Evolutionary conservation across 768 basidiomycete species (phyloP), one percentile per base, ranked within the genome.

Genomic region (Russula ochroleuca): DNA sequence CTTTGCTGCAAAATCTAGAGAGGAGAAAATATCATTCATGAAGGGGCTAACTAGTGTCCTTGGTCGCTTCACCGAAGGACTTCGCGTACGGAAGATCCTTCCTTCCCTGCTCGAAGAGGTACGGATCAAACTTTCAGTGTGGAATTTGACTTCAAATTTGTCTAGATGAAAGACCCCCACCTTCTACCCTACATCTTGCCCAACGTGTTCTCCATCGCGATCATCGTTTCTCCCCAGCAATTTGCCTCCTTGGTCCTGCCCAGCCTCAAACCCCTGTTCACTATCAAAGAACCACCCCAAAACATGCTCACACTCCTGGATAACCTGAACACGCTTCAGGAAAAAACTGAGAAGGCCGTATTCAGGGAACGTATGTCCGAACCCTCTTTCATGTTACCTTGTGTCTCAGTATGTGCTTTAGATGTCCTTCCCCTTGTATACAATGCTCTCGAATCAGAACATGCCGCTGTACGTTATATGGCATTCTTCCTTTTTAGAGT

Each of bases 371-470:
- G 94, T 97, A 67, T 71, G 89, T 80, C 3, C 52, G 38, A 40
- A 28, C 23, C 28, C 25, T 28, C 17, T 37, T 58, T 61, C 55
- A 35, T 19, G 21, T 23, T 45, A n/a, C 53, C 33, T 47, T 17
- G 49, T 48, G 35, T 21, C 28, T 35, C 31, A 47, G 25, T 50
- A 19, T 58, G 13, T 15, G 7, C 35, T 51, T 15, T 71, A 98
- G 96, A 94, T 78, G 92, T 99, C n/a, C 80, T 99, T 66, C 93
- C 94, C 0, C 80, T 99, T 43, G 90, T 99, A 19, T 99, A 99
- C 73, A 92, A 92, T 72, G 94, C 97, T 1, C 79, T 99, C 54
- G 97, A 98, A 66, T 91, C 92, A n/a, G 97, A 98, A 55, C 94
- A 97, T 76, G 83, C 89, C 1, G 75, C 87, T 58, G 90, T 92